phyloP scores from a whole-genome alignment of 2,329 filamentous ascomycete genomes.

The Epichloe aotearoae region DNA sequence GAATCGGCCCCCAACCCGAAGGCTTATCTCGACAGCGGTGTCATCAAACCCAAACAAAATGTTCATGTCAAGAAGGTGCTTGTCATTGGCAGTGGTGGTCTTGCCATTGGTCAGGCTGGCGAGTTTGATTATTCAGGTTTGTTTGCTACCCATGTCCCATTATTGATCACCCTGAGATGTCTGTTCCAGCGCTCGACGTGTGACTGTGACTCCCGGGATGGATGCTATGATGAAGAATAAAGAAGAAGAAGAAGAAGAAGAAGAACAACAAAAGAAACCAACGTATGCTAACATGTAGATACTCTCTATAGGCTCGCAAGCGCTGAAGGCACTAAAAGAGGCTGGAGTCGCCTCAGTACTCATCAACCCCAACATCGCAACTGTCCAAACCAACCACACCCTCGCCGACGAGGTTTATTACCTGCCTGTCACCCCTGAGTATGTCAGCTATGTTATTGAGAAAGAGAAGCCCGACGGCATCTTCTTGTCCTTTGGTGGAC shows the following conservation, averaged over 20 bases:
- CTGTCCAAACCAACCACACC: constrained; percentile 93
- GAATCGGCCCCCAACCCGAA: constrained; percentile 68
- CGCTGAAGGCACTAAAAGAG: constrained; percentile 92
- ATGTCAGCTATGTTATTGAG: constrained; percentile 95
- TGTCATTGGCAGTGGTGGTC: constrained; percentile 87
- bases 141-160: constrained; percentile 13
- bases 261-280: background rate
- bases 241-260: background rate
- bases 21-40: constrained; percentile 81
- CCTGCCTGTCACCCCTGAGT: constrained; percentile 92
- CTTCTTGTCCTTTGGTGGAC: constrained; percentile 92
- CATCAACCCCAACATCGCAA: constrained; percentile 97
- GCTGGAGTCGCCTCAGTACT: constrained; percentile 82
- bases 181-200: background rate
- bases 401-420: constrained; percentile 98
- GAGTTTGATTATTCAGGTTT: constrained; percentile 97
- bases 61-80: constrained; percentile 94
- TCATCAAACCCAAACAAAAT: constrained; percentile 63
- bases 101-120: constrained; percentile 93
- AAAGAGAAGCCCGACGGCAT: constrained; percentile 92
- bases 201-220: background rate
- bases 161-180: background rate
- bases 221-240: background rate
- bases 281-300: constrained; percentile 8
- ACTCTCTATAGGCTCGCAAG: constrained; percentile 62